Conservation (phyloP, 257 asterid genomes). For the Petunia secreta region DNA sequence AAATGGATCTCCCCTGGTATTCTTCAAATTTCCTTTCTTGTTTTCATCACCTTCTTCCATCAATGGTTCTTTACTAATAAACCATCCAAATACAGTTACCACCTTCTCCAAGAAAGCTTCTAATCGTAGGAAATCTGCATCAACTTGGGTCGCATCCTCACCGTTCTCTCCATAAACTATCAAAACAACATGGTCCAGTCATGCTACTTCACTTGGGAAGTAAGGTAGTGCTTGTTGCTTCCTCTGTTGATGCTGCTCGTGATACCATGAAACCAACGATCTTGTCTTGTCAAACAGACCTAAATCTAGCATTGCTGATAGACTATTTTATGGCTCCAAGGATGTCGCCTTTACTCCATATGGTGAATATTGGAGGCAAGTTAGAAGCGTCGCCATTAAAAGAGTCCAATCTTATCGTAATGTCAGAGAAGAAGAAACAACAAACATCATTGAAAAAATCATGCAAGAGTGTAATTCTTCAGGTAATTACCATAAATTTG, state of each 20-base stretch:
- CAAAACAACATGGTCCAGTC: conserved; percentile 41
- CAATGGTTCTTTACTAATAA: conserved; percentile 26
- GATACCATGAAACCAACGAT: conserved; percentile 56
- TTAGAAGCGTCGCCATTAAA: conserved; percentile 19
- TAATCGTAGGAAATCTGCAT: conserved; percentile 47
- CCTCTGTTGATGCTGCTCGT: conserved; percentile 41
- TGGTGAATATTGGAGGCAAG: conserved; percentile 35
- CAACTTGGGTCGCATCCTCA: conserved; percentile 43
- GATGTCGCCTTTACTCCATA: conserved; percentile 8
- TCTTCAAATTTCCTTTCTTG: background rate
- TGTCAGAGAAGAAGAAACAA: conserved; percentile 26
- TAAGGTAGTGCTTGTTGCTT: conserved; percentile 31
- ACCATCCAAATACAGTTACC: conserved; percentile 22
- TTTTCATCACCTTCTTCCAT: background rate
- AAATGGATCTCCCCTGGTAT: background rate
- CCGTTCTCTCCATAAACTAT: conserved; percentile 35
- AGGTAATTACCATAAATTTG: conserved; percentile 31
- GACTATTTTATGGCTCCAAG: conserved; percentile 3
- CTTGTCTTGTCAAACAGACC: conserved; percentile 36
- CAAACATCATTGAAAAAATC: conserved; percentile 17
- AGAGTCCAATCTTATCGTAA: conserved; percentile 19
- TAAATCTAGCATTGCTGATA: background rate
- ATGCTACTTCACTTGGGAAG: conserved; percentile 52
- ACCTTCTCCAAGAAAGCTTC: conserved; percentile 51
- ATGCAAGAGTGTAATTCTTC: background rate